Evolutionary conservation across 2,329 filamentous ascomycete genomes (phyloP), one percentile per base, ranked within the genome.

Genomic region (Trichoderma arundinaceum): DNA sequence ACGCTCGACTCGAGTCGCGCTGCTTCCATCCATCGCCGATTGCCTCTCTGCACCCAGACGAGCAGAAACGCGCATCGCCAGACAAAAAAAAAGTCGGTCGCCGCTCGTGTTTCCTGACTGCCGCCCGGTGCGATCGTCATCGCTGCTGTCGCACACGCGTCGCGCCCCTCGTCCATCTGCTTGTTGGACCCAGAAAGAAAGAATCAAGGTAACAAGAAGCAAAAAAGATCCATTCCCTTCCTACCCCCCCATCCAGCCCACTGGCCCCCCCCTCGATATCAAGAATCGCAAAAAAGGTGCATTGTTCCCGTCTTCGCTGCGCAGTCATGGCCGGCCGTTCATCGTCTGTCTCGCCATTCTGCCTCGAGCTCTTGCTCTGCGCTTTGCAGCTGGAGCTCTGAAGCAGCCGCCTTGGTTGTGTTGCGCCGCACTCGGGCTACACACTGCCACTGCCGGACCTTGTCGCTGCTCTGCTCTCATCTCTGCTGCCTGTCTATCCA

Each of bases 131-230:
- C 56, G 33, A 67, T 65, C 48, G 41, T 60, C 62, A 32, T 56
- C 44, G 46, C 35, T 64, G 56, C 62, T 44, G 66, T 67, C 56
- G 49, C 66, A 67, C 62, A 66, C 65, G 49, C 65, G 65, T 61
- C 60, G 65, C 59, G 60, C 65, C 60, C 59, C 60, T 59, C 44
- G 60, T 58, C 52, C 65, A 53, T 48, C 22, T 48, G 33, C 33
- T 44, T 46, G 38, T 35, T 46, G 65, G 59, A 58, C 41, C 22
- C n/a, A n/a, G 19, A 63, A 12, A 9, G 17, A 39, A 33, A 51
- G 53, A 17, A 53, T 44, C 32, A 63, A 66, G 64, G 64, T 66
- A 66, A 66, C 48, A 62, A 49, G 43, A 51, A n/a, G 6, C 28
- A 35, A 62, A 22, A 52, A n/a, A 22, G 38, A 43, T 44, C 44